A percentile compares a stretch with the other conserved stretches of the same genome.
phyloP scores from a whole-genome alignment of 2,329 filamentous ascomycete species.

The Fusarium piperis region DNA sequence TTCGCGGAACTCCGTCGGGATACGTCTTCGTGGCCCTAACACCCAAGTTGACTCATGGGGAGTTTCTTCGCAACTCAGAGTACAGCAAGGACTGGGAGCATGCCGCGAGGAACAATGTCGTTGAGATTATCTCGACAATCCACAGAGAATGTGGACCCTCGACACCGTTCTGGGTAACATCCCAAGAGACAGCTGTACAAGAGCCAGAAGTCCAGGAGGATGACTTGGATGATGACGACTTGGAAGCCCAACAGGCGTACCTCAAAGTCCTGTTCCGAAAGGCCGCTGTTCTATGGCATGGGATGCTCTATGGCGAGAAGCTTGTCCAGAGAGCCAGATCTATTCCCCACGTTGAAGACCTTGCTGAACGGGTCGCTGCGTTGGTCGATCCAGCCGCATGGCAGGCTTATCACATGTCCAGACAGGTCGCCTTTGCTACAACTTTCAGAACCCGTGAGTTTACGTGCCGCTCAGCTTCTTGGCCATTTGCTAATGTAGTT shows the following conservation, averaged over 20 bases:
- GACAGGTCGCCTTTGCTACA: conserved; percentile 13
- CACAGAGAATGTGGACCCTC: conserved; percentile 1
- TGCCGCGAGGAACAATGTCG: neutral
- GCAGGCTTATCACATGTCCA: conserved; percentile 10
- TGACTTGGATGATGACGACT: no score
- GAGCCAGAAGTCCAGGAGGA: no score
- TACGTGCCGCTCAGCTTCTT: neutral
- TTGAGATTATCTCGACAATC: neutral
- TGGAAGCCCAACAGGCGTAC: no score
- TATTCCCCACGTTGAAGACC: conserved; percentile 1
- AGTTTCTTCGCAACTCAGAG: neutral
- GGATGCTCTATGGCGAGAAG: neutral
- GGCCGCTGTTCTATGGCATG: neutral
- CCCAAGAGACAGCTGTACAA: neutral
- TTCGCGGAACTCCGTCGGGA: conserved; percentile 29
- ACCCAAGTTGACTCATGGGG: conserved; percentile 39
- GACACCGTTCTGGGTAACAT: conserved; percentile 11
- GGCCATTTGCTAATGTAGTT: conserved; percentile 14
- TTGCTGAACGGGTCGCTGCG: neutral
- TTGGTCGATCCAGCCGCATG: neutral
- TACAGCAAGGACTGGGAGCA: neutral
- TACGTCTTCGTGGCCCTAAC: conserved; percentile 39
- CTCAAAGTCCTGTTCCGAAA: no score
- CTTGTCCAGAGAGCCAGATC: conserved; percentile 18
- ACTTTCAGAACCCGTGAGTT: conserved; percentile 38